These are phyloP conservation scores for Colletotrichum endophyticum DNA, from an alignment of 2,329 filamentous ascomycete genomes.

Conservation along the genomic window DNA sequence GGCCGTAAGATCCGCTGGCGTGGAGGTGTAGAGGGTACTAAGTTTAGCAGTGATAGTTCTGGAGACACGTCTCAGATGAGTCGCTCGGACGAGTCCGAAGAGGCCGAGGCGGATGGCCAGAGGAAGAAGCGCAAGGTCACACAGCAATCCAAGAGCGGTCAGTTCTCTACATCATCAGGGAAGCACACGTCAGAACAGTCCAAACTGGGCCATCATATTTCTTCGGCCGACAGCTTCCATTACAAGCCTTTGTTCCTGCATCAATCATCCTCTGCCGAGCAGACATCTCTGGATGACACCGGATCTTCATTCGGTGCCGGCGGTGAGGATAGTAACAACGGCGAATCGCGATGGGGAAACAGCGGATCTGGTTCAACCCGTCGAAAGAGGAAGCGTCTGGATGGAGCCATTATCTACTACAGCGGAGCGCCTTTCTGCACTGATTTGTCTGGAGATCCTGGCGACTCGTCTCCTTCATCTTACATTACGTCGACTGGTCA, in stretches of 20 bases:
- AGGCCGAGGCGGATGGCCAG: conserved; percentile 44
- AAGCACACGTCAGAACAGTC: conserved; percentile 35
- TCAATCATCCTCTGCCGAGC: conserved; percentile 49
- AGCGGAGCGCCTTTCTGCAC: conserved; percentile 81
- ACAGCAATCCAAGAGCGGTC: conserved; percentile 24
- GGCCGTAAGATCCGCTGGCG: conserved; percentile 83
- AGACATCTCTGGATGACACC: conserved; percentile 53
- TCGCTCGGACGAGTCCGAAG: conserved; percentile 55
- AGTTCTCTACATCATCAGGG: conserved; percentile 36
- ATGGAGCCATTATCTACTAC: conserved; percentile 85
- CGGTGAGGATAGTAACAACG: conserved; percentile 52
- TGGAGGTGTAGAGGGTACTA: conserved; percentile 69
- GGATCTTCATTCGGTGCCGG: conserved; percentile 50
- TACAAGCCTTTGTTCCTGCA: conserved; percentile 69
- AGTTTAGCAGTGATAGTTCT: conserved; percentile 68
- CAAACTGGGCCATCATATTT: conserved; percentile 43
- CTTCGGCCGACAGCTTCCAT: conserved; percentile 56
- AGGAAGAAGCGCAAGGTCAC: conserved; percentile 52
- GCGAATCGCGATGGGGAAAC: conserved; percentile 50
- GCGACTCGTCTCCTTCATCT: conserved; percentile 51
- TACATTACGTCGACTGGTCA: conserved; percentile 53
- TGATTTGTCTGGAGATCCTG: conserved; percentile 74
- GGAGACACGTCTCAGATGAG: conserved; percentile 52
- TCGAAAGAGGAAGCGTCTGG: conserved; percentile 60
- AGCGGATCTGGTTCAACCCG: conserved; percentile 53